Evolutionary conservation across 176 grass and related monocot genomes (phyloP), one percentile per base, ranked within the genome.

Genomic region (Zoysia japonica): DNA sequence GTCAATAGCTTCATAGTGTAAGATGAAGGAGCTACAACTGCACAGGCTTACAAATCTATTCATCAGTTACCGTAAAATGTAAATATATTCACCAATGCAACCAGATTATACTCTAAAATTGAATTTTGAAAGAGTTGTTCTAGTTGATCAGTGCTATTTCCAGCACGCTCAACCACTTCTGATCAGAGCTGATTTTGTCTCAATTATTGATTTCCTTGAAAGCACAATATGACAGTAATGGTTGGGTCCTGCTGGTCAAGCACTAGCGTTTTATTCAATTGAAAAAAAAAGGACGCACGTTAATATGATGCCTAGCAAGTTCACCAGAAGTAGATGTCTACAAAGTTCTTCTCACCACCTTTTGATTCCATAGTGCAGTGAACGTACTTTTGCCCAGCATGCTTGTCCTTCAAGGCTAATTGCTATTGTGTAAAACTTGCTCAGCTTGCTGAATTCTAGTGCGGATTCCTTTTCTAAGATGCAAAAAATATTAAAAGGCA

Each of bases 201-300:
- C 62, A 59, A 48, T 89, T 89, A 78, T 84, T 79, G 8, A 63
- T 61, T 79, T 54, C 75, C 65, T 74, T 61, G 71, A 54, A 82
- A 77, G 39, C 35, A 76, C 37, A 47, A 78, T 89, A 45, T 59
- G 68, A 13, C 69, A 72, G 59, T 81, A 82, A 78, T 88, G 15
- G 80, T 82, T 86, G 83, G 62, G 47, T 89, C 86, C 80, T 86
- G 79, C 54, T 86, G 85, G 83, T 81, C 69, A 67, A 88, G 83
- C 88, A 94, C 92, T 91, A 84, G 10, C 35, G 9, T 64, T 88
- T 61, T 86, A 77, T 86, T 84, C 65, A 84, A 88, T 80, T 90
- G 54, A 61, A 91, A 86, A 42, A 71, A 91, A 70, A 80, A 3
- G 35, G 39, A 54, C 65, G 70, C 28, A 28, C 28, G 43, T 80